Base-by-base conservation (phyloP, 2,329 filamentous ascomycete species). In the Microsporum ferrugineum region DNA sequence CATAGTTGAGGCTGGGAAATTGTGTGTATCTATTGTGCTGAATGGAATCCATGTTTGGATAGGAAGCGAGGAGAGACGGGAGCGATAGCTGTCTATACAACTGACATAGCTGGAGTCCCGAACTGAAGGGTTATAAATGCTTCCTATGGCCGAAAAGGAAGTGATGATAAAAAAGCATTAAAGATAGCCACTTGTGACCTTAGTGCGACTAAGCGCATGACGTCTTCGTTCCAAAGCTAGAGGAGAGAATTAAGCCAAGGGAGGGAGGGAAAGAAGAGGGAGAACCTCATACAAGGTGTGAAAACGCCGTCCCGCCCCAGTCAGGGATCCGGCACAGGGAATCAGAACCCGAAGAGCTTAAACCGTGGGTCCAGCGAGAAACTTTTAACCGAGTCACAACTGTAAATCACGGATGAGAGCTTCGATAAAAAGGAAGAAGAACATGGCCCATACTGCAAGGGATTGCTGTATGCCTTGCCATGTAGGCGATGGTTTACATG, bases 1-100 rank as follows among this genome's bases (percentile, higher is more conserved):
- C 62, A 61, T 65, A 65, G 43, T 64, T 60, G 33, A 66, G 64
- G 38, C 59, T 41, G n/a, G 65, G 65, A 49, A 66, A 66, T 34
- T 29, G 36, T 14, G 64, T 66, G 58, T 65, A 65, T 58, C 53
- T 53, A 34, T 59, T 31, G 14, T 2, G 38, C 8, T 17, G n/a
- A 17, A 38, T 27, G 6, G 27, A 27, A 10, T 51, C 57, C 57
- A 59, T 59, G 3, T 14, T 49, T 49, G 41, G 12, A 17, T 34
- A 12, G 47, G 31, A 14, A 31, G 57, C 1, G n/a, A 2, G 10
- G 12, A 36, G 12, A 36, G 17, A 23, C 17, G 17, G 17, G 17
- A 55, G 31, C 10, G 49, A 36, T 17, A 36, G 36, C 3, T 14
- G 14, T 6, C 33, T 55, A 36, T 55, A 38, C 14, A 17, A 34